phyloP scores from a whole-genome alignment of 192 early-diverging fungal species.

The Backusella sp. region DNA sequence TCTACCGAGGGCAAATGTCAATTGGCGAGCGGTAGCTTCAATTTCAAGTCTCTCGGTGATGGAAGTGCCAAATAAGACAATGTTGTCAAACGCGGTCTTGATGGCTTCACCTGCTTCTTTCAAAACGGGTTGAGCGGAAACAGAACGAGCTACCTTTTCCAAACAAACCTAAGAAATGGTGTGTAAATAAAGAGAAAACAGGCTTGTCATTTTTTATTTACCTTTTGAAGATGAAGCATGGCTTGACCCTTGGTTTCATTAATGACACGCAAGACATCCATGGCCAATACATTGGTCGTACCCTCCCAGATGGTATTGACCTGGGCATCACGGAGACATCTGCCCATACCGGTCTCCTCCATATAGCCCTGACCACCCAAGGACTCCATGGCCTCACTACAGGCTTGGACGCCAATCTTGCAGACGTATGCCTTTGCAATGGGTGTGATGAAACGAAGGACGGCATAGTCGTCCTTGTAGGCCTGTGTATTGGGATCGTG shows the following conservation, averaged over 20 bases:
- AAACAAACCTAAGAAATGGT: background rate
- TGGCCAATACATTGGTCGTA: slow-evolving; percentile 64
- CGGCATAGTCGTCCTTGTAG: slow-evolving; percentile 18
- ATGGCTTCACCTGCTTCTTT: slow-evolving; percentile 32
- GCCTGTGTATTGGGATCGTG: slow-evolving; percentile 19
- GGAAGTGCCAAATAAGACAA: slow-evolving; percentile 16
- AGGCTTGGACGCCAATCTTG: slow-evolving; percentile 45
- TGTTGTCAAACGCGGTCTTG: slow-evolving; percentile 23
- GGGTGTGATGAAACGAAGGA: slow-evolving; percentile 69
- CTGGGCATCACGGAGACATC: slow-evolving; percentile 55
- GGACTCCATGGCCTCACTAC: slow-evolving; percentile 63
- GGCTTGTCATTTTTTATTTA: background rate
- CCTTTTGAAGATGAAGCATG: slow-evolving; percentile 38
- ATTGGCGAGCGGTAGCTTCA: slow-evolving; percentile 45
- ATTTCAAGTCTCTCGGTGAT: slow-evolving; percentile 24
- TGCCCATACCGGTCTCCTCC: slow-evolving; percentile 65
- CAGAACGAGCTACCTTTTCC: background rate
- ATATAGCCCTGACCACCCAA: slow-evolving; percentile 76
- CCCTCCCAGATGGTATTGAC: slow-evolving; percentile 82
- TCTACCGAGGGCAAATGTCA: slow-evolving; percentile 50
- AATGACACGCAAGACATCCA: slow-evolving; percentile 61
- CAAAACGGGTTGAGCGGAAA: background rate
- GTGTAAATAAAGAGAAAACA: background rate
- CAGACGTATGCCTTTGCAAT: slow-evolving; percentile 59
- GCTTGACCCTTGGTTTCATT: slow-evolving; percentile 45